phyloP scores from a whole-genome alignment of 345 rosid genomes.

The Rhizophora apiculata region DNA sequence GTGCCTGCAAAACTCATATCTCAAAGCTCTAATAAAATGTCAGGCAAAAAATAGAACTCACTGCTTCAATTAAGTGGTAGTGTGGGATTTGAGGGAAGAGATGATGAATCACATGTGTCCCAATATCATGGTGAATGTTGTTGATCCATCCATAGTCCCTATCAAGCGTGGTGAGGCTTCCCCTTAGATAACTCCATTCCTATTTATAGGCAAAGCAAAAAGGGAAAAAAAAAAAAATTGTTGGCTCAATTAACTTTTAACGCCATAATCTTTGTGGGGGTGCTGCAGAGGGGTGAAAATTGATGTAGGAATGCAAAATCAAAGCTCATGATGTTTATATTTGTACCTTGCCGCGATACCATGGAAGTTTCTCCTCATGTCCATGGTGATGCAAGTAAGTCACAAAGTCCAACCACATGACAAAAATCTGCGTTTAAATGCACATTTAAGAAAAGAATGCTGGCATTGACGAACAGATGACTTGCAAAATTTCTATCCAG shows the following conservation, averaged over 20 bases:
- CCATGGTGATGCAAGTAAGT: conserved; percentile 96
- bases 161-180: conserved; percentile 86
- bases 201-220: conserved; percentile 9
- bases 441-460: not conserved
- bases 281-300: not conserved
- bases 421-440: conserved; percentile 48
- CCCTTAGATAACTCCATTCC: conserved; percentile 89
- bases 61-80: conserved; percentile 80
- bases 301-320: not conserved
- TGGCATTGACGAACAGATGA: not conserved
- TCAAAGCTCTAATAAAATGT: not conserved
- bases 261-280: not conserved
- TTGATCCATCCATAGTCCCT: conserved; percentile 79
- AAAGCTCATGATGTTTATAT: not conserved
- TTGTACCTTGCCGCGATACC: conserved; percentile 93
- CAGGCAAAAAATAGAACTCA: conserved; percentile 21
- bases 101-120: conserved; percentile 91
- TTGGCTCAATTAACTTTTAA: not conserved
- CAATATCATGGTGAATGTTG: conserved; percentile 82
- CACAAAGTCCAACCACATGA: conserved; percentile 83
- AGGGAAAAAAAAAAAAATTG: not conserved
- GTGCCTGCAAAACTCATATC: not conserved
- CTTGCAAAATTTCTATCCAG: not conserved
- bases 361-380: conserved; percentile 73
- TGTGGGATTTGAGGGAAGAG: conserved; percentile 97